These are phyloP conservation scores for Chloranthus sessilifolius DNA, from an alignment of 164 flowering plant species.

Conservation along the genomic window DNA sequence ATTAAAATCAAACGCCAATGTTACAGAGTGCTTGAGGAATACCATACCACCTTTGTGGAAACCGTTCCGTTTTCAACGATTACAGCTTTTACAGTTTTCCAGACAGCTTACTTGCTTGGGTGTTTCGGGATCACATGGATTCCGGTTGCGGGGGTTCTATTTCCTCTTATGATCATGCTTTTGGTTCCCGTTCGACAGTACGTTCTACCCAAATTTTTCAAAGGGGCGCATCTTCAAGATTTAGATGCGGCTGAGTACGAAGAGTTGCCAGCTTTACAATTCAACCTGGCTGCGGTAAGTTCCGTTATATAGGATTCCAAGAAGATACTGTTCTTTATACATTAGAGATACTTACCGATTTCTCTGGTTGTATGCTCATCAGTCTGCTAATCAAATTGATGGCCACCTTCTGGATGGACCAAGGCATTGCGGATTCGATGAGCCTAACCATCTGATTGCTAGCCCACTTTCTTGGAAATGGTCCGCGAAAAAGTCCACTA, in stretches of 20 bases:
- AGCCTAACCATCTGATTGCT: too few relatives aligned
- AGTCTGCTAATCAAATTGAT: too few relatives aligned
- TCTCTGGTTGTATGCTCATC: too few relatives aligned
- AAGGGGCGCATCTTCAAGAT: constrained; percentile 94
- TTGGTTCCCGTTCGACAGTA: constrained; percentile 95
- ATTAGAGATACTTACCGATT: too few relatives aligned
- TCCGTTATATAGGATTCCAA: background rate
- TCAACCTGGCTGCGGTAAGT: constrained; percentile 54
- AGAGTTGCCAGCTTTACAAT: constrained; percentile 86
- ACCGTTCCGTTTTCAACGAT: constrained; percentile 95
- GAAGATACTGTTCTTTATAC: background rate
- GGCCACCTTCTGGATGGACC: too few relatives aligned
- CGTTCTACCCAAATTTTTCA: constrained; percentile 82
- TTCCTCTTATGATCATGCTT: constrained; percentile 97
- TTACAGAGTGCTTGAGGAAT: constrained; percentile 88
- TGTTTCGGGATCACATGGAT: constrained; percentile 98
- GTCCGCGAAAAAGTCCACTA: too few relatives aligned
- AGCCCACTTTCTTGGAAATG: too few relatives aligned
- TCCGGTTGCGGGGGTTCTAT: constrained; percentile 91
- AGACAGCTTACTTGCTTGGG: constrained; percentile 61
- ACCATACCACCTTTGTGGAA: constrained; percentile 95
- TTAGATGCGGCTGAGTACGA: constrained; percentile 97
- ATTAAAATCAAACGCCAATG: background rate
- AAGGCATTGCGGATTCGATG: too few relatives aligned
- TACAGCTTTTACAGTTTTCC: constrained; percentile 77